Base-by-base conservation (phyloP, 2,329 filamentous ascomycete species). In the Drechslerella coelobrocha region DNA sequence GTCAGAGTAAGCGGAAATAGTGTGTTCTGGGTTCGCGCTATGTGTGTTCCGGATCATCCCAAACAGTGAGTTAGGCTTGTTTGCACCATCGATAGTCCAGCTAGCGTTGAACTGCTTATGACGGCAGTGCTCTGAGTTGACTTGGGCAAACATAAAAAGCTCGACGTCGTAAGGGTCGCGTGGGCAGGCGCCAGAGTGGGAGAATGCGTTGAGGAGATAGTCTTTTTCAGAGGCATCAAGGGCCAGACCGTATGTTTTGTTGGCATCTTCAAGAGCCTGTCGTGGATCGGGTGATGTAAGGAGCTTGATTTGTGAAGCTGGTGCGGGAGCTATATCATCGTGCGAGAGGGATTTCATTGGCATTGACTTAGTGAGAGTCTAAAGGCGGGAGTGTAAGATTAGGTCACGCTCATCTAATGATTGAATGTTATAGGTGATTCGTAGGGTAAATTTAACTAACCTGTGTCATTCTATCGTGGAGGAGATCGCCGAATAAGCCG, bases 71-170 rank as follows among this genome's bases (percentile, higher is more conserved):
- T 89, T 85, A 48, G 86, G 84, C 84, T 92, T 94, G 73, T 84
- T 81, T 74, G 89, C 83, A 56, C 92, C 92, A 78, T 99, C 92
- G 76, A 99, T 95, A 14, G 88, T 94, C 91, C 94, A 99, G 68
- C 88, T 88, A 26, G 94, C 92, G 79, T 99, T 99, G 85, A 99
- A 99, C 76, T 95, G 90, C 82, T 97, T 96, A 78, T 85, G 84
- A 23, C 83, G 82, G 74, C 84, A 96, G 80, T 97, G 93, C 83
- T 99, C 94, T 2, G 93, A 97, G 82, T 97, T 97, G 78, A 99
- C 93, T 81, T 99, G 94, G 14, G 93, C 93, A 79, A 97, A 99
- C 94, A 97, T 97, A 83, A 97, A 97, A 21, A 97, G 84, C 81
- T 99, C 94, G 47, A 97, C 90, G 78, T 97, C 94, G 71, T 92